A percentile compares a stretch with the other conserved stretches of the same genome.
phyloP scores from a whole-genome alignment of 2,329 filamentous ascomycete genomes.

The Raffaelea albimanens region DNA sequence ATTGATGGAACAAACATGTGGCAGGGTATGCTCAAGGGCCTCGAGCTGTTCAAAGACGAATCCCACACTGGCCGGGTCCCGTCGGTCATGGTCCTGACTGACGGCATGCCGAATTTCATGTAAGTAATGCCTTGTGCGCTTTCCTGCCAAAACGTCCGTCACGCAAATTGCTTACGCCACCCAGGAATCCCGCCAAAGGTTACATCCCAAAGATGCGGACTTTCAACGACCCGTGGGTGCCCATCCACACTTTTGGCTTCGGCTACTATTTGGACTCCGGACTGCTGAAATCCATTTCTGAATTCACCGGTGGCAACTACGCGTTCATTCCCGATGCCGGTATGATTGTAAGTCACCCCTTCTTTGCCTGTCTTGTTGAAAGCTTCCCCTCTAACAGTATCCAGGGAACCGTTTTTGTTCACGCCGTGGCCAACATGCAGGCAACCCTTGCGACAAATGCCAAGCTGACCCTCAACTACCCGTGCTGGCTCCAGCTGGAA shows the following conservation, averaged over 20 bases:
- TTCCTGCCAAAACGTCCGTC: too few relatives aligned
- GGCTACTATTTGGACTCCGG: constrained; percentile 39
- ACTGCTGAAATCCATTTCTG: constrained; percentile 50
- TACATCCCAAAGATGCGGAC: constrained; percentile 44
- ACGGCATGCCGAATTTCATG: constrained; percentile 46
- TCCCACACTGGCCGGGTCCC: constrained; percentile 26
- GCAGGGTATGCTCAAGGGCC: constrained; percentile 42
- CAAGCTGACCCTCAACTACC: constrained; percentile 30
- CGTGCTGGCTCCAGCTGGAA: constrained; percentile 24
- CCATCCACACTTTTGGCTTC: constrained; percentile 46
- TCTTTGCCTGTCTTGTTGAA: background rate
- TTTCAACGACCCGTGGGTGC: constrained; percentile 29
- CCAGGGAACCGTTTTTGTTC: constrained; percentile 46
- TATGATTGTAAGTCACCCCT: constrained; percentile 37
- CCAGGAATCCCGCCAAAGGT: constrained; percentile 30
- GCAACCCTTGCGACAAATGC: constrained; percentile 44
- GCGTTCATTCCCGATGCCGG: constrained; percentile 52
- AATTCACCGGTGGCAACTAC: constrained; percentile 47
- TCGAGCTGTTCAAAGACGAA: constrained; percentile 33
- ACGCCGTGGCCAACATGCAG: constrained; percentile 52
- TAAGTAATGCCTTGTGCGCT: constrained; percentile 15
- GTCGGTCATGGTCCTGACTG: constrained; percentile 44
- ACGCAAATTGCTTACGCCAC: background rate
- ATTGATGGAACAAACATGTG: constrained; percentile 43
- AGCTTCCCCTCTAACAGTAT: background rate